These are phyloP conservation scores for Colletotrichum euphorbiae DNA, from an alignment of 2,329 filamentous ascomycete species.

Conservation along the genomic window DNA sequence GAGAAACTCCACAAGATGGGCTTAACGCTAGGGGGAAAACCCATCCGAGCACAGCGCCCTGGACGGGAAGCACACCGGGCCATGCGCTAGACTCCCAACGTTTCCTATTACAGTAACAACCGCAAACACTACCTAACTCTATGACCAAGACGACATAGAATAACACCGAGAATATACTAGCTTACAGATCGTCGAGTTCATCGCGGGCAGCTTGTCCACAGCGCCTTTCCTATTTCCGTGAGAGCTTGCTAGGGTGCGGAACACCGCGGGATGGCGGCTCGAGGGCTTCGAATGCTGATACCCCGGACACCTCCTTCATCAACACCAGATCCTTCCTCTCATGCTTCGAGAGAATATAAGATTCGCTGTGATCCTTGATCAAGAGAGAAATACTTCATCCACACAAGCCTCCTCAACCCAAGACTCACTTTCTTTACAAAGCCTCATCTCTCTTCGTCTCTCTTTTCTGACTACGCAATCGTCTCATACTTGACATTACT, in stretches of 20 bases:
- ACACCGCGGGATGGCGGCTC: background rate
- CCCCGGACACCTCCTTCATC: background rate
- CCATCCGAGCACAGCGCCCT: background rate
- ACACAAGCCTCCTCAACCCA: slow-evolving; percentile 5
- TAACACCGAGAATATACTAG: background rate
- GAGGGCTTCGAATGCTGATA: background rate
- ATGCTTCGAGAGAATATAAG: slow-evolving; percentile 8
- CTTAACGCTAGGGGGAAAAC: background rate
- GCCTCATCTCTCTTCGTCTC: background rate
- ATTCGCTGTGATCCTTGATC: background rate
- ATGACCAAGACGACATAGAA: background rate
- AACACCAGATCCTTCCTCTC: background rate
- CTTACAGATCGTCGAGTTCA: background rate
- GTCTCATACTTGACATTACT: background rate
- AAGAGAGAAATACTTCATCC: background rate
- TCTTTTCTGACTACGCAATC: background rate
- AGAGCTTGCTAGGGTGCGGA: background rate
- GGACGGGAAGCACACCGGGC: background rate
- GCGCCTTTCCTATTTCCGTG: background rate
- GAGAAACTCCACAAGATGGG: background rate
- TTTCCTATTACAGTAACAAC: slow-evolving; percentile 1
- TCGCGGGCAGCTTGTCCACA: background rate
- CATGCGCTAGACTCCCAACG: background rate
- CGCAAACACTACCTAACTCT: slow-evolving; percentile 5
- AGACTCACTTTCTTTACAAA: background rate